Conservation (phyloP, 108 stramenopile genomes). For the Cyclotella baltica region DNA sequence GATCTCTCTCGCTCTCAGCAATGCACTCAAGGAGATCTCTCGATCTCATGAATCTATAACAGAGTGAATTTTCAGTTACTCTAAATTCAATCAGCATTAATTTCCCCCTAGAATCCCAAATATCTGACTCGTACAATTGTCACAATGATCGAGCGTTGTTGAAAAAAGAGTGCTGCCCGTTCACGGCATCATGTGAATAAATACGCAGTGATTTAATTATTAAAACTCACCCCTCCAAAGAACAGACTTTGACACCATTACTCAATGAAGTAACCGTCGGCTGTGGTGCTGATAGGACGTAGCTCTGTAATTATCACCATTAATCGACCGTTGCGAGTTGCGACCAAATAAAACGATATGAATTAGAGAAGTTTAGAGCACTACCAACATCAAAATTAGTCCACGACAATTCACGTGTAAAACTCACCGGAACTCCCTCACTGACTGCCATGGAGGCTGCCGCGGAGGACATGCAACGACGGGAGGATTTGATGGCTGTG, state of each 20-base stretch:
- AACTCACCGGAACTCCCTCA: slow-evolving; percentile 3
- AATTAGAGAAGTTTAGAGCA: neutral
- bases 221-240: slow-evolving; percentile 5
- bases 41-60: too few species aligned
- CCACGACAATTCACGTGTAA: neutral
- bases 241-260: neutral
- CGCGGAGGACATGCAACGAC: slow-evolving; percentile 5
- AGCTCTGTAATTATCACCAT: neutral
- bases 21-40: too few species aligned
- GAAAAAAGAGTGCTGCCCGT: too few species aligned
- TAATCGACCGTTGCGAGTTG: neutral
- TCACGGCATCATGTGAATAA: neutral
- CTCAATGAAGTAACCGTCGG: neutral
- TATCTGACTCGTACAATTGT: too few species aligned
- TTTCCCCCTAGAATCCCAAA: too few species aligned
- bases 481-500: slow-evolving; percentile 5
- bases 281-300: neutral
- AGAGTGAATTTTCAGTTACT: too few species aligned
- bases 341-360: neutral
- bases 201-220: neutral
- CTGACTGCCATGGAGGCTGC: neutral
- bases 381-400: neutral
- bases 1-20: too few species aligned
- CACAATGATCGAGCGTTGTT: too few species aligned
- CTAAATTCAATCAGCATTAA: too few species aligned